Percentiles rank a stretch among this genome's conserved stretches.
These are phyloP conservation scores for Limnanthes douglasii DNA, from an alignment of 345 rosid species.

Conservation along the genomic window DNA sequence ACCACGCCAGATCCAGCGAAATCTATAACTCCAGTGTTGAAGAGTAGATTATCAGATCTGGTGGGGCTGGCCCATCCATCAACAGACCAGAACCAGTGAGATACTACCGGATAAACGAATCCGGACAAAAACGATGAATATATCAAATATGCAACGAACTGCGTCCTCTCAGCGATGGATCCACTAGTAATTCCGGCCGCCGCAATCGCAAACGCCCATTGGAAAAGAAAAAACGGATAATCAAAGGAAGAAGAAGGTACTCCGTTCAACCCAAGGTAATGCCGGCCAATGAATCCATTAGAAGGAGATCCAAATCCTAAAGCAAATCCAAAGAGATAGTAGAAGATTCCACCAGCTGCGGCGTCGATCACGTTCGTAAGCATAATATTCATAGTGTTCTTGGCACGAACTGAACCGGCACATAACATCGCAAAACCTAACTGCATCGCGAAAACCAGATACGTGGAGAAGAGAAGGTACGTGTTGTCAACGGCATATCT, in stretches of 20 bases:
- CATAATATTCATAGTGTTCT: slow-evolving; percentile 25
- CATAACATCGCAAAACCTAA: slow-evolving; percentile 33
- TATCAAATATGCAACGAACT: slow-evolving; percentile 46
- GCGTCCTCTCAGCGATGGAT: slow-evolving; percentile 63
- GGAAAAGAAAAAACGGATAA: slow-evolving; percentile 42
- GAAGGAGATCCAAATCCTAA: slow-evolving; percentile 17
- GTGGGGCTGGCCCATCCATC: slow-evolving; percentile 56
- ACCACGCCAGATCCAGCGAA: slow-evolving; percentile 38
- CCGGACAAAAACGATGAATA: slow-evolving; percentile 56
- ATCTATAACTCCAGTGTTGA: slow-evolving; percentile 19
- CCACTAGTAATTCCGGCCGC: slow-evolving; percentile 47
- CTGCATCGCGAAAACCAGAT: slow-evolving; percentile 28
- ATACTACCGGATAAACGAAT: slow-evolving; percentile 42
- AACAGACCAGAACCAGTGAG: slow-evolving; percentile 53
- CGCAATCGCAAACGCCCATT: slow-evolving; percentile 51
- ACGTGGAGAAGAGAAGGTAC: slow-evolving; percentile 28
- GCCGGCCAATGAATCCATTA: slow-evolving; percentile 16
- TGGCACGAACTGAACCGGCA: slow-evolving; percentile 30
- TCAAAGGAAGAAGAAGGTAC: slow-evolving; percentile 16
- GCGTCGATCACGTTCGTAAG: slow-evolving; percentile 24
- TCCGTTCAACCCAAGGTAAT: slow-evolving; percentile 11
- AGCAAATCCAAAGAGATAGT: slow-evolving; percentile 18
- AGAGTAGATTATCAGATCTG: slow-evolving; percentile 12
- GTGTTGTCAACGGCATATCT: slow-evolving; percentile 28
- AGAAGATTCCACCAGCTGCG: slow-evolving; percentile 19